Evolutionary conservation across 1,139 yeast species (phyloP).

Genomic region (Magnusiomyces sp.): DNA sequence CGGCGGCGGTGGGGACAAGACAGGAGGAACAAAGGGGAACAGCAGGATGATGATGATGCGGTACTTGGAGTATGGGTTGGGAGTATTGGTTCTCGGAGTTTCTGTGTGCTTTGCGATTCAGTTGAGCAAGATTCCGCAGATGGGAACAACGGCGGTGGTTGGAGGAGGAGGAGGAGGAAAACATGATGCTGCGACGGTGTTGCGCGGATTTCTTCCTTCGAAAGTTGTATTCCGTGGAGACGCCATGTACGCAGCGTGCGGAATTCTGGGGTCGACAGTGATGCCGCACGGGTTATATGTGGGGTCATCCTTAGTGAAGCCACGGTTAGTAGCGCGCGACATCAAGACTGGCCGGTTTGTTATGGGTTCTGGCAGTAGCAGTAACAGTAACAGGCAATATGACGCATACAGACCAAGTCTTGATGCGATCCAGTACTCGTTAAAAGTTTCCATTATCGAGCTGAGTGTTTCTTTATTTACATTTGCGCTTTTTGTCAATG

Average conservation of each 20-base stretch:
- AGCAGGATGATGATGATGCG: no score
- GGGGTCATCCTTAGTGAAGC: slow-evolving; percentile 90
- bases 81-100: slow-evolving; percentile 68
- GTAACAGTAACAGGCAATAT: slow-evolving; percentile 24
- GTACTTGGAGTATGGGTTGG: slow-evolving; percentile 77
- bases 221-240: slow-evolving; percentile 62
- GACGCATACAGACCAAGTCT: slow-evolving; percentile 53
- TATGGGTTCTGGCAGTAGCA: slow-evolving; percentile 24
- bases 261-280: slow-evolving; percentile 91
- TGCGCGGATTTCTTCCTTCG: slow-evolving; percentile 74
- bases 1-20: no score
- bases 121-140: slow-evolving; percentile 47
- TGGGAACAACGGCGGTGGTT: no score
- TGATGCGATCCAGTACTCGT: slow-evolving; percentile 60
- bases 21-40: no score
- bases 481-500: slow-evolving; percentile 80
- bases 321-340: slow-evolving; percentile 78
- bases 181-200: no score
- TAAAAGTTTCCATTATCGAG: slow-evolving; percentile 68
- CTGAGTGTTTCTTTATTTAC: slow-evolving; percentile 64
- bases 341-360: slow-evolving; percentile 51
- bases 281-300: slow-evolving; percentile 94
- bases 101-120: slow-evolving; percentile 80
- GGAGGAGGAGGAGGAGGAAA: no score
- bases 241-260: slow-evolving; percentile 80